Conservation (phyloP, 2,329 filamentous ascomycete species). For the Colletotrichum caudatum region DNA sequence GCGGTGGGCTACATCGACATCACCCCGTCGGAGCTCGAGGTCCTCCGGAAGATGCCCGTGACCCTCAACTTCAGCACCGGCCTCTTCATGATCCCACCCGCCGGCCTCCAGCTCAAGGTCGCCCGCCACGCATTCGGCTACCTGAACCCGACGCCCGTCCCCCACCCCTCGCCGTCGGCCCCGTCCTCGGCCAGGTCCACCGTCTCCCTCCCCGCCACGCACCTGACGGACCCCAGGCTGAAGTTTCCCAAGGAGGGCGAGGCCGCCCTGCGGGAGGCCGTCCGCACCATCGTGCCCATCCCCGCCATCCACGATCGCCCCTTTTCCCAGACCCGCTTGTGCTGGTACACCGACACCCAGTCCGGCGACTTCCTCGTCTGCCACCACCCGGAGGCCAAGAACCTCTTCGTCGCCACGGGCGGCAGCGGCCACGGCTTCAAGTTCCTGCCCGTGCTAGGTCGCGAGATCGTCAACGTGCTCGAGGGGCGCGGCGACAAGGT, state of each 20-base stretch:
- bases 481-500: slow-evolving; percentile 58
- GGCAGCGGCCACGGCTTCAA: slow-evolving; percentile 77
- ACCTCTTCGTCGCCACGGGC: slow-evolving; percentile 71
- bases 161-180: slow-evolving; percentile 41
- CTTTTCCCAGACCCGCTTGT: slow-evolving; percentile 73
- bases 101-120: slow-evolving; percentile 72
- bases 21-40: slow-evolving; percentile 75
- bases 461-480: slow-evolving; percentile 70
- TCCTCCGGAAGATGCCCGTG: slow-evolving; percentile 75
- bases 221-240: slow-evolving; percentile 61
- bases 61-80: slow-evolving; percentile 78
- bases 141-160: slow-evolving; percentile 61
- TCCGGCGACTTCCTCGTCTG: slow-evolving; percentile 78
- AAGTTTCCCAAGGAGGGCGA: slow-evolving; percentile 71
- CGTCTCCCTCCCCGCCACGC: slow-evolving; percentile 59
- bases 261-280: slow-evolving; percentile 68
- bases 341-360: slow-evolving; percentile 82
- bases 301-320: slow-evolving; percentile 67
- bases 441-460: slow-evolving; percentile 75
- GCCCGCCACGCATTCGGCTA: slow-evolving; percentile 79
- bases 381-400: slow-evolving; percentile 72
- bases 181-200: slow-evolving; percentile 28
- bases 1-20: slow-evolving; percentile 82
- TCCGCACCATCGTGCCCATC: slow-evolving; percentile 71
- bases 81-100: slow-evolving; percentile 80